Conservation (phyloP, 106 monocot species). For the Dendrobium officinale region DNA sequence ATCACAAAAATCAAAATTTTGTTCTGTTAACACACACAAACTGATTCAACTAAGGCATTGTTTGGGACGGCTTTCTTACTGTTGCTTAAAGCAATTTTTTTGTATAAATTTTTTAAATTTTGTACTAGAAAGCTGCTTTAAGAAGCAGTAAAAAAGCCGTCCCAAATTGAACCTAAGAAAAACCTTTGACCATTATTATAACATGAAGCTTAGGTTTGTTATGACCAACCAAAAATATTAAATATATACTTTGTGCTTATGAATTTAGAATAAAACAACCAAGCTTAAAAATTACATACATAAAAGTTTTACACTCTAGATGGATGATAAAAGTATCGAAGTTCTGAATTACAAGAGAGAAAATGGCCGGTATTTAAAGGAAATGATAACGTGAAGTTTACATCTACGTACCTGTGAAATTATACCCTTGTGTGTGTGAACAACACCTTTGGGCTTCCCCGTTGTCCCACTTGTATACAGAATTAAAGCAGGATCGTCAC, state of each 20-base stretch:
- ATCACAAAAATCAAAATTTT: neutral
- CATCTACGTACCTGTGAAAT: constrained; percentile 41
- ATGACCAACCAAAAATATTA: neutral
- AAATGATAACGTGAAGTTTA: constrained; percentile 1
- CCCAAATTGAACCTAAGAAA: neutral
- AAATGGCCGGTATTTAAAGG: neutral
- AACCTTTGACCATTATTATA: neutral
- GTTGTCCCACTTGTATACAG: constrained; percentile 98
- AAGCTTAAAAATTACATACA: neutral
- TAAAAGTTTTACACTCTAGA: neutral
- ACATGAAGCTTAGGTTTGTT: neutral
- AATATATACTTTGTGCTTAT: neutral
- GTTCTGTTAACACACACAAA: neutral
- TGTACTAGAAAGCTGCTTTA: too few relatives aligned
- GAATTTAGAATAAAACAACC: neutral
- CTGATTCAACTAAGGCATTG: neutral
- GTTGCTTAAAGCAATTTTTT: too few relatives aligned
- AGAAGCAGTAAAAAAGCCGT: too few relatives aligned
- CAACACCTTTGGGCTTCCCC: constrained; percentile 99
- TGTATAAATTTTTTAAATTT: too few relatives aligned
- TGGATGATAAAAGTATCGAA: neutral
- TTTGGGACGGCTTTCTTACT: too few relatives aligned
- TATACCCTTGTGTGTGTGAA: constrained; percentile 85
- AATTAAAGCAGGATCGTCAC: constrained; percentile 83
- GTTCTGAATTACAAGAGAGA: neutral